Evolutionary conservation across 2,329 filamentous ascomycete genomes (phyloP).

Genomic region (Orbilia brochopaga): DNA sequence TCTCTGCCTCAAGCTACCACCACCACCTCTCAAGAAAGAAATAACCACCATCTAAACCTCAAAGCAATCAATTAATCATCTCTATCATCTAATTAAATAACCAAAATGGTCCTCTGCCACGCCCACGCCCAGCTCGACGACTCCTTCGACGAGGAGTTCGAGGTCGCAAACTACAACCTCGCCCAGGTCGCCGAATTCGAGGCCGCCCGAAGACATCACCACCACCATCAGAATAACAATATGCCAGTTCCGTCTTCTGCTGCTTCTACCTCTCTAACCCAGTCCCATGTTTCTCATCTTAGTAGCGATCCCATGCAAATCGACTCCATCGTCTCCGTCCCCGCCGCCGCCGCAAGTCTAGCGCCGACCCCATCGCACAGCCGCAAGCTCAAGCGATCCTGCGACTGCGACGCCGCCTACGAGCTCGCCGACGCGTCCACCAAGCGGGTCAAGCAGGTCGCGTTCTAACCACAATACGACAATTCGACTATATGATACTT

Average conservation of each 20-base stretch:
- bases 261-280: slow-evolving; percentile 42
- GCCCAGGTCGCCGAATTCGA: slow-evolving; percentile 43
- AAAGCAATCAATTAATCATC: too few relatives aligned
- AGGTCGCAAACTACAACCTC: slow-evolving; percentile 50
- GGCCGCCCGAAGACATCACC: slow-evolving; percentile 27
- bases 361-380: slow-evolving; percentile 5
- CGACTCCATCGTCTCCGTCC: slow-evolving; percentile 29
- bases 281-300: slow-evolving; percentile 33
- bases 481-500: too few relatives aligned
- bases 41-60: too few relatives aligned
- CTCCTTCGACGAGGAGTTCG: slow-evolving; percentile 49
- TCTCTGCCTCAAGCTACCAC: too few relatives aligned
- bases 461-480: slow-evolving; percentile 38
- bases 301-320: slow-evolving; percentile 50
- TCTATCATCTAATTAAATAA: too few relatives aligned
- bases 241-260: slow-evolving; percentile 12
- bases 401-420: slow-evolving; percentile 43
- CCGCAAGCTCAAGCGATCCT: slow-evolving; percentile 50
- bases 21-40: neutral
- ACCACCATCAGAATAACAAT: slow-evolving; percentile 4
- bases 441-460: slow-evolving; percentile 48
- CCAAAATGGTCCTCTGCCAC: slow-evolving; percentile 49
- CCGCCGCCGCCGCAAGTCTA: neutral
- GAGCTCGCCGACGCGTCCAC: slow-evolving; percentile 40
- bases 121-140: slow-evolving; percentile 51